Evolutionary conservation across 495 filamentous ascomycete genomes (phyloP).

Genomic region (Penicillium paradoxum): DNA sequence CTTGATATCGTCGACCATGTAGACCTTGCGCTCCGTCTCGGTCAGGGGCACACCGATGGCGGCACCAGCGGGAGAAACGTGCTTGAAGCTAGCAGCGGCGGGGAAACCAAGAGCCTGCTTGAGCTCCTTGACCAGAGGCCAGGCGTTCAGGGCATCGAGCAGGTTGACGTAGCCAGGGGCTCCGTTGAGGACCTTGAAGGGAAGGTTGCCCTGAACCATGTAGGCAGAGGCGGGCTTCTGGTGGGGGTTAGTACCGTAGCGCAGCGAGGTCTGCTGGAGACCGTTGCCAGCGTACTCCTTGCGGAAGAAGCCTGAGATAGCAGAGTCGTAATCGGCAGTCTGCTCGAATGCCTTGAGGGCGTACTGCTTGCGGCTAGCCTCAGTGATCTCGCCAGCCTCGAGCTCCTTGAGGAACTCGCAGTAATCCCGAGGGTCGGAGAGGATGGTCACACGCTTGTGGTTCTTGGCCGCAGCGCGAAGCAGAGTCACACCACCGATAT

Average conservation of each 20-base stretch:
- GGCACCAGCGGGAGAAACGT: constrained; percentile 94
- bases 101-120: constrained; percentile 79
- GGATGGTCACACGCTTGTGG: constrained; percentile 87
- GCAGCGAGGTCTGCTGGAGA: constrained; percentile 73
- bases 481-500: constrained; percentile 95
- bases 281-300: constrained; percentile 89
- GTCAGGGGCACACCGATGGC: constrained; percentile 85
- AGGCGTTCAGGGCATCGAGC: constrained; percentile 92
- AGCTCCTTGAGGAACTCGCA: constrained; percentile 89
- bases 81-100: constrained; percentile 98
- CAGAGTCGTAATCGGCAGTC: constrained; percentile 93
- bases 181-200: constrained; percentile 95
- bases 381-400: constrained; percentile 76
- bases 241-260: constrained; percentile 96
- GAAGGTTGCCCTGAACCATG: constrained; percentile 63
- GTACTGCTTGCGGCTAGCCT: constrained; percentile 75
- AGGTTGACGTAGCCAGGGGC: constrained; percentile 96
- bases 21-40: constrained; percentile 87
- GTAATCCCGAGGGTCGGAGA: constrained; percentile 91
- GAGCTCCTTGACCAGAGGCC: constrained; percentile 94
- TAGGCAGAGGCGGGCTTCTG: constrained; percentile 91
- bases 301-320: constrained; percentile 96
- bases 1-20: constrained; percentile 94
- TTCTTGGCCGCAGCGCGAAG: constrained; percentile 97
- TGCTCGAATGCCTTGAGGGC: constrained; percentile 97